phyloP scores from a whole-genome alignment of 225 moss, liverwort and hornwort species.

The Asterella californica region DNA sequence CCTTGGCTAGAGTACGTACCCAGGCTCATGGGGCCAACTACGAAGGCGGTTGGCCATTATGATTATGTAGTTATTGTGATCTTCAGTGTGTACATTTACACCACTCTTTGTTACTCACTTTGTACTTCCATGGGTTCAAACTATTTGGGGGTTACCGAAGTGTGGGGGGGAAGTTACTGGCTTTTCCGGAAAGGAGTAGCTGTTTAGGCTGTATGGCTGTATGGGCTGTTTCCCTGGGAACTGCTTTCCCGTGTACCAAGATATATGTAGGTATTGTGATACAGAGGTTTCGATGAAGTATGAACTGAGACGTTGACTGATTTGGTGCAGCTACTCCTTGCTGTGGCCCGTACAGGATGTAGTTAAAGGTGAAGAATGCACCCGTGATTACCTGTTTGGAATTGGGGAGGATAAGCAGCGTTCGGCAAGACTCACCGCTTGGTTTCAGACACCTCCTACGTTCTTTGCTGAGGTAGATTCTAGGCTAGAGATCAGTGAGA shows the following conservation, averaged over 20 bases:
- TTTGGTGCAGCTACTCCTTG: conserved; percentile 90
- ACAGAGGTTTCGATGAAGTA: background rate
- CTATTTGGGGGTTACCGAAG: too few species aligned
- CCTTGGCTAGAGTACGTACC: background rate
- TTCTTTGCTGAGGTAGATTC: conserved; percentile 61
- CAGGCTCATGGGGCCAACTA: background rate
- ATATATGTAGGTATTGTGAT: background rate
- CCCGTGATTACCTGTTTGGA: conserved; percentile 79
- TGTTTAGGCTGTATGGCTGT: too few species aligned
- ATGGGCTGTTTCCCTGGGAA: too few species aligned
- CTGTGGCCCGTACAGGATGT: conserved; percentile 88
- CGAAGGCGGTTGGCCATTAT: background rate
- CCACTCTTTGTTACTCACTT: too few species aligned
- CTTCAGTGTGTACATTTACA: too few species aligned
- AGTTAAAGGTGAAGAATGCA: conserved; percentile 71
- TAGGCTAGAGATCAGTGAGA: background rate
- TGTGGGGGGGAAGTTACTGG: too few species aligned
- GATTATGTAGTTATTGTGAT: too few species aligned
- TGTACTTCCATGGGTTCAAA: too few species aligned
- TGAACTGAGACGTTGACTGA: conserved; percentile 29
- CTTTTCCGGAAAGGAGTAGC: too few species aligned
- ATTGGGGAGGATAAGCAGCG: conserved; percentile 84
- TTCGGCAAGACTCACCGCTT: conserved; percentile 78
- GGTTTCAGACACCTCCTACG: conserved; percentile 63
- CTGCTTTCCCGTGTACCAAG: too few species aligned